phyloP scores from a whole-genome alignment of 2,329 filamentous ascomycete genomes.

The Chaetomium sp. region DNA sequence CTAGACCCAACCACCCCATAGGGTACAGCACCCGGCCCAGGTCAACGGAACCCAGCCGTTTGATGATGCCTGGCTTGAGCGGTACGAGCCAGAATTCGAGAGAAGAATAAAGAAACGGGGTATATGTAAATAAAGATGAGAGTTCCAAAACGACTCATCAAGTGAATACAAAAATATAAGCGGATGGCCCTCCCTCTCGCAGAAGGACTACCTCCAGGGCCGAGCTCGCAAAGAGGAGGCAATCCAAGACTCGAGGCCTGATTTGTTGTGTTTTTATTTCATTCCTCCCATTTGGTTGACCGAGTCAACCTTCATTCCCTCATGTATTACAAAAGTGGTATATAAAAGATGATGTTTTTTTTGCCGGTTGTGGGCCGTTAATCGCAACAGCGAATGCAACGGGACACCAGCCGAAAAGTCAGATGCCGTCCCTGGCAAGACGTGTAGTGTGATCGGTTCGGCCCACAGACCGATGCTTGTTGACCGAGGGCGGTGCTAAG shows the following conservation, averaged over 20 bases:
- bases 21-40: background rate
- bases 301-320: constrained; percentile 10
- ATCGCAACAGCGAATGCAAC: background rate
- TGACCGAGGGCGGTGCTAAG: background rate
- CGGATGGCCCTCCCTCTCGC: background rate
- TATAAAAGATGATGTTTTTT: constrained; percentile 6
- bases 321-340: constrained; percentile 25
- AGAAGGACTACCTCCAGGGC: background rate
- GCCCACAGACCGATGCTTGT: background rate
- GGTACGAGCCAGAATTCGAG: background rate
- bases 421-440: background rate
- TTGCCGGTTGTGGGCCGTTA: background rate
- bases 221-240: background rate
- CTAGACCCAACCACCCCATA: background rate
- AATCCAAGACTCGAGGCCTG: constrained; percentile 4
- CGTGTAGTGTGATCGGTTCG: background rate
- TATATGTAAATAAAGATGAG: constrained; percentile 12
- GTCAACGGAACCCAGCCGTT: background rate
- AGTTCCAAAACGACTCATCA: background rate
- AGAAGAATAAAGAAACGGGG: constrained; percentile 7
- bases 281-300: constrained; percentile 8
- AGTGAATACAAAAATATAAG: constrained; percentile 7
- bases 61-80: background rate
- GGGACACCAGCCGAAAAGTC: background rate
- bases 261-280: background rate